A percentile compares a stretch with the other conserved stretches of the same genome.
Evolutionary conservation across 495 filamentous ascomycete species (phyloP).

Genomic region (Neurospora terricola): DNA sequence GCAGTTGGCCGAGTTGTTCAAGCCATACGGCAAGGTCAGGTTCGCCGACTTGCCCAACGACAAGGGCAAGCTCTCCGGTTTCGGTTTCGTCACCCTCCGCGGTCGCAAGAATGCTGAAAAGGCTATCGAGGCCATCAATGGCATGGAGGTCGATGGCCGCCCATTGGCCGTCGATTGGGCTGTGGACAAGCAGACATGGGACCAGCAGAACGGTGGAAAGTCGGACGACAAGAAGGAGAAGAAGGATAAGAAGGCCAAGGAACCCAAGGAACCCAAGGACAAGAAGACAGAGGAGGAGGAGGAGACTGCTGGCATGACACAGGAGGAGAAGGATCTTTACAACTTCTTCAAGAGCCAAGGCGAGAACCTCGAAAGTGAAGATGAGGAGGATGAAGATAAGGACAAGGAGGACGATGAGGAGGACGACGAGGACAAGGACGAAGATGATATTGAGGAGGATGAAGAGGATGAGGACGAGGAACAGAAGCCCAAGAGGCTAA

Average conservation of each 20-base stretch:
- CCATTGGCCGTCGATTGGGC: constrained; percentile 91
- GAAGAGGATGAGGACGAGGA: constrained; percentile 34
- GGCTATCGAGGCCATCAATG: constrained; percentile 76
- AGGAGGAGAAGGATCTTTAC: constrained; percentile 24
- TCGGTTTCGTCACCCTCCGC: constrained; percentile 85
- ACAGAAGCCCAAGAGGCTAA: constrained; percentile 23
- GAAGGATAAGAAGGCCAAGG: constrained; percentile 49
- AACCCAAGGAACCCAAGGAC: constrained; percentile 42
- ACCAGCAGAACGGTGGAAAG: constrained; percentile 42
- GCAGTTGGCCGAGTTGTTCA: constrained; percentile 66
- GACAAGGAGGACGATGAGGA: constrained; percentile 43
- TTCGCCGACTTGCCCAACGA: constrained; percentile 68
- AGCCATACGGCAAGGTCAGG: constrained; percentile 83
- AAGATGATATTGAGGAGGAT: constrained; percentile 31
- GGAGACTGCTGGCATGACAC: constrained; percentile 34
- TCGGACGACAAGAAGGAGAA: constrained; percentile 23
- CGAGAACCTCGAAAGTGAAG: constrained; percentile 34
- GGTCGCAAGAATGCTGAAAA: constrained; percentile 87
- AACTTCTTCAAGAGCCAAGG: constrained; percentile 24
- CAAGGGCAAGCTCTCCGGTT: constrained; percentile 65
- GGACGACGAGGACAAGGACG: constrained; percentile 25
- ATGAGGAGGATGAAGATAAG: constrained; percentile 35
- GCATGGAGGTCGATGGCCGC: constrained; percentile 79
- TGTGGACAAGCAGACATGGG: constrained; percentile 82
- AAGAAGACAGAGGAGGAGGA: constrained; percentile 23